phyloP scores from a whole-genome alignment of 2,329 filamentous ascomycete species.

The Pleurostoma richardsiae region DNA sequence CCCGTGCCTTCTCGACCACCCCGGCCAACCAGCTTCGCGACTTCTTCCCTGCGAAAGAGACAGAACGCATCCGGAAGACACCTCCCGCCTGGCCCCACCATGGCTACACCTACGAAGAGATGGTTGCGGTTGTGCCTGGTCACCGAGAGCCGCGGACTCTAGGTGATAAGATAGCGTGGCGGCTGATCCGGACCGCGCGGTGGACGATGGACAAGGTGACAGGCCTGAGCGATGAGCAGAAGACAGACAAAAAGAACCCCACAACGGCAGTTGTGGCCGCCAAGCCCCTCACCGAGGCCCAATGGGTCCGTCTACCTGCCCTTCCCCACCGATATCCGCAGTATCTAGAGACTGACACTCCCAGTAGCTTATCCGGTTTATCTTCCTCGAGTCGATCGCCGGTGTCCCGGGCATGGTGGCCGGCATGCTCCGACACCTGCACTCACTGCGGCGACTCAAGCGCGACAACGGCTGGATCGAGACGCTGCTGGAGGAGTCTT shows the following conservation, averaged over 20 bases:
- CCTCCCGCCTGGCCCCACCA: conserved; percentile 66
- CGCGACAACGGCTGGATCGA: conserved; percentile 97
- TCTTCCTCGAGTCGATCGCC: conserved; percentile 92
- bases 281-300: conserved; percentile 69
- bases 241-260: conserved; percentile 52
- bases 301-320: conserved; percentile 56
- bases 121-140: conserved; percentile 67
- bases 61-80: conserved; percentile 56
- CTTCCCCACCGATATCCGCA: background rate
- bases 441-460: conserved; percentile 78
- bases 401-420: conserved; percentile 97
- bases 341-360: conserved; percentile 7
- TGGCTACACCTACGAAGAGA: conserved; percentile 73
- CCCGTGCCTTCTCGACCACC: conserved; percentile 45
- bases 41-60: conserved; percentile 59
- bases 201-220: conserved; percentile 80
- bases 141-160: conserved; percentile 69
- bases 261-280: conserved; percentile 48
- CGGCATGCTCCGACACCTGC: conserved; percentile 86
- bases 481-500: conserved; percentile 82
- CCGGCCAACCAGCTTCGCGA: conserved; percentile 40
- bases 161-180: conserved; percentile 76
- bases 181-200: conserved; percentile 68
- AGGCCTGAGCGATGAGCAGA: conserved; percentile 67
- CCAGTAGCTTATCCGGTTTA: conserved; percentile 66